Base-by-base conservation (phyloP, 75 land plant genomes). In the Adiantum capillusveneris region DNA sequence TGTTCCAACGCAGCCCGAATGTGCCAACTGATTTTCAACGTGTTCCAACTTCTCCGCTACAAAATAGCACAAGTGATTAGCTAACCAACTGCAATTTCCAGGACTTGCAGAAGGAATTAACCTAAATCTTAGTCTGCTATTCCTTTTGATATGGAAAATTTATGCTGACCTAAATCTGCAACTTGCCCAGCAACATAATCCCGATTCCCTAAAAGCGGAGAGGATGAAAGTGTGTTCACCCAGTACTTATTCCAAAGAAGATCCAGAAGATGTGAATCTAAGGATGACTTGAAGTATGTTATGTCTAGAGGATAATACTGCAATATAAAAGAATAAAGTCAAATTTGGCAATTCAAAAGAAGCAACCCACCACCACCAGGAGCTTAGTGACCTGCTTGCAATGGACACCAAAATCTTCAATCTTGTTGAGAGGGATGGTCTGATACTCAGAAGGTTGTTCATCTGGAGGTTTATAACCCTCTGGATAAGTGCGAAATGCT, bases 141-240 rank as follows among this genome's bases (percentile, higher is more conserved):
- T 20, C 51, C 20, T 48, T 18, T 21, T 44, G 9, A 58, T 1
- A 14, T 52, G 18, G n/a, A 34, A 5, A n/a, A n/a, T 0, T 56
- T 29, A 9, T 6, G 41, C 71, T 79, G 62, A 89, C 98, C 98
- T 57, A 93, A 69, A 75, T 93, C 98, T 34, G 91, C 86, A 53
- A 93, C 84, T 68, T 93, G 98, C 0, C 96, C 98, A 6, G 98
- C 96, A 70, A 93, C 98, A 80, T 90, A 94, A 61, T 94, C 98
- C 31, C 96, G 78, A 59, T 84, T 94, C 1, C 87, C 91, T 27
- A 94, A 59, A 31, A 94, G 72, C 21, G 96, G 98, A 17, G 91
- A 90, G 29, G 98, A 94, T 45, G 98, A 94, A 46, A 94, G 88
- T 0, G 98, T 94, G 66, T 94, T 93, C 46, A 94, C 90, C 98